Base-by-base conservation (phyloP, 2,329 filamentous ascomycete species). In the Fusarium sp. region DNA sequence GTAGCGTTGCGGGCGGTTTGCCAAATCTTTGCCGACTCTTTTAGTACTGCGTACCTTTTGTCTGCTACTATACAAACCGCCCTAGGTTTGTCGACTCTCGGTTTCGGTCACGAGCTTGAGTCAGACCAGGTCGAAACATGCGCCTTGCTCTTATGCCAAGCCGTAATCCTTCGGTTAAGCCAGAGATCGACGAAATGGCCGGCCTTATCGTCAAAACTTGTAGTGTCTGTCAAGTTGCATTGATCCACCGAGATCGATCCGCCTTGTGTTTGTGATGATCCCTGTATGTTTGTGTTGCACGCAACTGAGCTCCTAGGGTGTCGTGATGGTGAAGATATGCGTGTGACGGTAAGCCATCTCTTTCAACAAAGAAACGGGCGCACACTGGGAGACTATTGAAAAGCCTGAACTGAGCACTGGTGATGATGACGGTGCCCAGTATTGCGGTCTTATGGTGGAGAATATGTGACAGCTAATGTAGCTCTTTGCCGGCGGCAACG, bases 181-280 rank as follows among this genome's bases (percentile, higher is more conserved):
- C 45, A 49, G 39, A 53, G 48, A 67, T 65, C 55, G 59, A 53
- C 26, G 47, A 49, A 37, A 26, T 68, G 60, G 60, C 61, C 33
- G 39, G 20, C 32, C 64, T 73, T 67, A 66, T 71, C 67, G 68
- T 62, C 43, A 58, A 62, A 59, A 50, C 56, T 54, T 53, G 55
- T 57, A 65, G 47, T 37, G 56, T 59, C 53, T 62, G 56, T 53
- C 57, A 45, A 61, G 47, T 26, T 62, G 49, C 45, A 67, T 51
- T 48, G 62, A 66, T 71, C 61, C 69, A 72, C 70, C 56, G 63
- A 62, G 62, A 72, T 74, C 70, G 62, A 70, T 71, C 59, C 41
- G 46, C 51, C 41, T 50, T 71, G 45, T 49, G 43, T 64, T 62
- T 73, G 68, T 52, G 64, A 47, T 24, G 48, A 74, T 63, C 68